Conservation (phyloP, 257 asterid species). For the Solanum sparsipilum region DNA sequence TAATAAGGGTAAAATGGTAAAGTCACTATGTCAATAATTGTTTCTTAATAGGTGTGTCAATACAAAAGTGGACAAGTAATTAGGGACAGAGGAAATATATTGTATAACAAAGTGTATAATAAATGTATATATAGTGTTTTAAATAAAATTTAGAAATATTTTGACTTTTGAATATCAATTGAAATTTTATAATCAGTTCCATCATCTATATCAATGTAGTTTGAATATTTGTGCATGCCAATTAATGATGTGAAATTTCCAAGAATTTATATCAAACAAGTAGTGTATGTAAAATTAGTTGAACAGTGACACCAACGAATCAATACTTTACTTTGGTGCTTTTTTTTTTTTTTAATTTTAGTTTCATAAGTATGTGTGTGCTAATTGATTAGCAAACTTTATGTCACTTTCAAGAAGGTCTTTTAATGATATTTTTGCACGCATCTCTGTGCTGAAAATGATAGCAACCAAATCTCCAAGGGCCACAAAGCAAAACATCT, state of each 20-base stretch:
- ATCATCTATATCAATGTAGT: neutral
- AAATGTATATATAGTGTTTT: too few species aligned
- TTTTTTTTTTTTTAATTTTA: neutral
- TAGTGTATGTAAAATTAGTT: neutral
- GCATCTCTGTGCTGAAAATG: neutral
- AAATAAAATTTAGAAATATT: too few species aligned
- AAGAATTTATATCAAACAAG: neutral
- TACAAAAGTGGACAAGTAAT: too few species aligned
- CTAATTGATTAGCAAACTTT: neutral
- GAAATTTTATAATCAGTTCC: neutral
- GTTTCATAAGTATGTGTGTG: neutral
- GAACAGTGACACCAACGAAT: neutral
- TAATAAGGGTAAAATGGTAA: too few species aligned
- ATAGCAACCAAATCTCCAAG: neutral
- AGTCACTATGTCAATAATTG: too few species aligned
- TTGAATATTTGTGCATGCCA: neutral
- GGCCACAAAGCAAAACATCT: neutral
- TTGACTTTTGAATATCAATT: neutral
- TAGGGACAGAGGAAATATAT: too few species aligned
- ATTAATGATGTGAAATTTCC: neutral
- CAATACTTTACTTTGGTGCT: neutral
- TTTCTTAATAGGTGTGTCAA: too few species aligned
- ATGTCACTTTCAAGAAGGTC: neutral
- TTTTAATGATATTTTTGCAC: neutral
- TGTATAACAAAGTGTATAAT: too few species aligned